Conservation (phyloP, 345 rosid species). For the Eucalyptus polyanthemos region DNA sequence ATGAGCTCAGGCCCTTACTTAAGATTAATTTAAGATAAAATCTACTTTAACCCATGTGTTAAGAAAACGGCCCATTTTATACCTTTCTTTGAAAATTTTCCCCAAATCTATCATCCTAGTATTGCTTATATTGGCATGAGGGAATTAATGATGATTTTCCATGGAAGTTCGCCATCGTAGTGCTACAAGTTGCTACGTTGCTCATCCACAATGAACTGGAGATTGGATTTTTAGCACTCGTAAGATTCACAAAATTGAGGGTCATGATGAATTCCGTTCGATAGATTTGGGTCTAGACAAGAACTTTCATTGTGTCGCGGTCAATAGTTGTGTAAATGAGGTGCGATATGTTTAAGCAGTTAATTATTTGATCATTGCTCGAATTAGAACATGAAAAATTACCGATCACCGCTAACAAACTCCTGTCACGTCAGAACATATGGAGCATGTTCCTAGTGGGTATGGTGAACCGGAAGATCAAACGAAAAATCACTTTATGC, state of each 20-base stretch:
- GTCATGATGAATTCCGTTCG: not conserved
- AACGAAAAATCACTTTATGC: not conserved
- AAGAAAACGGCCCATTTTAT: not conserved
- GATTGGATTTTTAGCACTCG: not conserved
- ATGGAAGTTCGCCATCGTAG: not conserved
- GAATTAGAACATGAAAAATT: not conserved
- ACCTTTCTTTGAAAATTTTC: not conserved
- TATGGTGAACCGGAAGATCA: not conserved
- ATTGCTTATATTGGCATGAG: not conserved
- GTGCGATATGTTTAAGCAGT: not conserved
- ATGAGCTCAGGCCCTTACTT: not conserved
- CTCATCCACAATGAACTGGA: accelerated
- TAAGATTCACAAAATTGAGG: not conserved
- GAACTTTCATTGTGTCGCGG: accelerated
- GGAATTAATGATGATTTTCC: not conserved
- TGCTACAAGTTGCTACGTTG: not conserved
- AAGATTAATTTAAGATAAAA: accelerated
- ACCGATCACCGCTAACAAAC: not conserved
- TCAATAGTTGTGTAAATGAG: not conserved
- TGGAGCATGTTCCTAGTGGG: not conserved
- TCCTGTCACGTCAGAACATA: not conserved
- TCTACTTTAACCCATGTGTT: not conserved
- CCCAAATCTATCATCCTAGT: not conserved
- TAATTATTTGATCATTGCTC: not conserved
- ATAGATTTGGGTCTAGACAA: not conserved